Evolutionary conservation across 78 protist species (phyloP).

Genomic region (Dictyostelium purpureum): DNA sequence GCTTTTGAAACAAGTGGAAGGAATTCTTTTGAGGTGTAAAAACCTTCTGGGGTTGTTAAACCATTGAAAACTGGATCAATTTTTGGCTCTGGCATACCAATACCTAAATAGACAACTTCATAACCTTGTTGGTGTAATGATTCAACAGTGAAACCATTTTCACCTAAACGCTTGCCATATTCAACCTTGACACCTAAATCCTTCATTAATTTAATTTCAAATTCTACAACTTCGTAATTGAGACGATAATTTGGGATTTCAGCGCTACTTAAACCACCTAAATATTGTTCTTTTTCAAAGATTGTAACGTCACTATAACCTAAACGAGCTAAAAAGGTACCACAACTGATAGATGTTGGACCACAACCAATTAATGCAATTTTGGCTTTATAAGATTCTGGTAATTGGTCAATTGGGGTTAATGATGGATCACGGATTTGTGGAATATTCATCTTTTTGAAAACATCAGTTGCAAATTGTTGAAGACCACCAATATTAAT

Average conservation of each 20-base stretch:
- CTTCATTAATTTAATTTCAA: slow-evolving; percentile 90
- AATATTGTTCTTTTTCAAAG: slow-evolving; percentile 89
- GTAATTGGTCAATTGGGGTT: slow-evolving; percentile 86
- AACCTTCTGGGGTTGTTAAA: slow-evolving; percentile 79
- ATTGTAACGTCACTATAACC: slow-evolving; percentile 94
- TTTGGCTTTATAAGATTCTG: slow-evolving; percentile 82
- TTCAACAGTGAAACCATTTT: slow-evolving; percentile 81
- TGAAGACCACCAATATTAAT: slow-evolving; percentile 97
- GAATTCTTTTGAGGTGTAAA: slow-evolving; percentile 91
- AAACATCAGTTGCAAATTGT: slow-evolving; percentile 92
- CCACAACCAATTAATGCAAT: slow-evolving; percentile 97
- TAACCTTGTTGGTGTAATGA: slow-evolving; percentile 84
- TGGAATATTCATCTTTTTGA: slow-evolving; percentile 93
- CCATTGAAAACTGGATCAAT: slow-evolving; percentile 61
- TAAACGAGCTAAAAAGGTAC: slow-evolving; percentile 95
- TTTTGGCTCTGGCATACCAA: slow-evolving; percentile 91
- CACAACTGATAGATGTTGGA: slow-evolving; percentile 96
- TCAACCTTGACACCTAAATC: slow-evolving; percentile 95
- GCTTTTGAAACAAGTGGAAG: slow-evolving; percentile 88
- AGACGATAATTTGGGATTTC: slow-evolving; percentile 97
- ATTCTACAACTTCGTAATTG: slow-evolving; percentile 92
- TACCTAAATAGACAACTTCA: slow-evolving; percentile 93
- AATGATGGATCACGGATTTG: slow-evolving; percentile 94
- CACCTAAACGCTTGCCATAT: slow-evolving; percentile 79
- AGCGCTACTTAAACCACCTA: slow-evolving; percentile 93